These are phyloP conservation scores for Pseudogymnoascus sp. DNA, from an alignment of 2,329 filamentous ascomycete genomes.

Conservation along the genomic window DNA sequence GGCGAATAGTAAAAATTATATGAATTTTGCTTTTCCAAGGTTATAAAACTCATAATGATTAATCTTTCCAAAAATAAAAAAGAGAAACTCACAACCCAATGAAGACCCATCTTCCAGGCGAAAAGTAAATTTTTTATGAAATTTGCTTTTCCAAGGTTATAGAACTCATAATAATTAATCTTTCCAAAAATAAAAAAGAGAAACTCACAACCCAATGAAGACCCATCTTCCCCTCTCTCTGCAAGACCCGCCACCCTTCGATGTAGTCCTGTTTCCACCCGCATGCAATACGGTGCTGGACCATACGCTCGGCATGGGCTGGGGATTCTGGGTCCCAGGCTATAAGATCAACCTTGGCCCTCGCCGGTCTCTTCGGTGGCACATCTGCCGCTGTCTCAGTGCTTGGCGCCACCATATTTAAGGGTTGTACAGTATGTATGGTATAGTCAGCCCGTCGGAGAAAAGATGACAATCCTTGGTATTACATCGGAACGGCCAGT, in stretches of 20 bases:
- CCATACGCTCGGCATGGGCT: slow-evolving; percentile 34
- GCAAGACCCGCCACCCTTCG: slow-evolving; percentile 15
- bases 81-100: slow-evolving; percentile 20
- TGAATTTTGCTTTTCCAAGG: neutral
- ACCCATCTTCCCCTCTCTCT: slow-evolving; percentile 17
- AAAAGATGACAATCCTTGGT: neutral
- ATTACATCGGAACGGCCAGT: neutral
- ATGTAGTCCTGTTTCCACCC: slow-evolving; percentile 36
- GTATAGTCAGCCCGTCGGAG: neutral
- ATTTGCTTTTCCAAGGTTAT: neutral
- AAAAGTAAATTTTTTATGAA: too few species aligned
- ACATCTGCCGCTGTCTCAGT: neutral
- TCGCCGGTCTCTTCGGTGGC: neutral
- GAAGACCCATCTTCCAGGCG: slow-evolving; percentile 18
- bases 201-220: slow-evolving; percentile 21
- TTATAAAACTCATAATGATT: neutral
- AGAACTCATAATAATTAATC: neutral
- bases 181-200: neutral
- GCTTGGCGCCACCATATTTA: neutral
- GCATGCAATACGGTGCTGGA: slow-evolving; percentile 37
- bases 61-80: neutral
- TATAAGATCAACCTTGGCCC: slow-evolving; percentile 29
- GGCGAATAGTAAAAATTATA: neutral
- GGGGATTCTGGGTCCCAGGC: slow-evolving; percentile 37
- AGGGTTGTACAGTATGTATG: neutral